Evolutionary conservation across 2,329 filamentous ascomycete species (phyloP), one percentile per base, ranked within the genome.

Genomic region (Aspergillus melleus): DNA sequence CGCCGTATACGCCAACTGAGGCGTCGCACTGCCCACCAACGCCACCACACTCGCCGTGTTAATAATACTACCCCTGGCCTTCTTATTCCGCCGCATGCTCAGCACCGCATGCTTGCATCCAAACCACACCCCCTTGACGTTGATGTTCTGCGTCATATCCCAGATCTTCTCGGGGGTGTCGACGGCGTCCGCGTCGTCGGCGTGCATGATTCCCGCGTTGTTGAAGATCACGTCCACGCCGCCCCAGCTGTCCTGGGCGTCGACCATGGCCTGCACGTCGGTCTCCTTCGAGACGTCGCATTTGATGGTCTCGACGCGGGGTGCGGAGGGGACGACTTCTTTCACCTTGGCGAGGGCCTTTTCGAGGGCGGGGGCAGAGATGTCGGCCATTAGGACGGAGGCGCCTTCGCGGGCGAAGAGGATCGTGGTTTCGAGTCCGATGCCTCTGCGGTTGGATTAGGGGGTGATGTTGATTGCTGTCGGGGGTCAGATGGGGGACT

Each of bases 61-160:
- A 84, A 96, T 93, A 77, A 97, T 87, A 76, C 88, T 92, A 54
- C 86, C 91, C 68, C 84, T 86, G 46, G 81, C 86, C 86, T 97
- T 97, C 58, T 85, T 84, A 82, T 96, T 83, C 69, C 87, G 88
- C 65, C 92, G 89, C 69, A 97, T 83, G 49, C 90, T 86, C 54
- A 94, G 82, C 30, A 97, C 88, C 6, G 93, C 92, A 76, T 96
- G 91, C 83, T 96, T 97, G 85, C 88, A 89, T 61, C 93, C 93
- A 75, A 87, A 97, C 93, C 93, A 96, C n/a, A 97, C 93, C 47
- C 93, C 93, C 85, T 97, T 97, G 77, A 96, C 93, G 77, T 97
- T 97, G 82, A 96, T 96, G 75, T 87, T 88, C 63, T 96, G 92
- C 5, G 93, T 97, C 66, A 96, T 80, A 71, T 97, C 92, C 93